Conservation (phyloP, 495 filamentous ascomycete species). For the Podospora comata region DNA sequence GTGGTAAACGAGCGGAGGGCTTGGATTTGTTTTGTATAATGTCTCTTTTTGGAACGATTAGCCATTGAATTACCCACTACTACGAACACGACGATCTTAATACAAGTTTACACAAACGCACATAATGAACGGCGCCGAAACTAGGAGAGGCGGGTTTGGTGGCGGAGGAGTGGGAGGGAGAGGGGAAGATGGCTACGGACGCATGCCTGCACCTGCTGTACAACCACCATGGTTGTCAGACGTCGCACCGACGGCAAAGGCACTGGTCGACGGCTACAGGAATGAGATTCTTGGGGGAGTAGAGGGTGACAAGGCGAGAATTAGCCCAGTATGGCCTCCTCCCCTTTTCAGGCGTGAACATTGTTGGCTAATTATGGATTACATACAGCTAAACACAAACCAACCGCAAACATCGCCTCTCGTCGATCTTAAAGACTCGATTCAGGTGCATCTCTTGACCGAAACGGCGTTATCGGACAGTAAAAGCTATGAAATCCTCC, state of each 20-base stretch:
- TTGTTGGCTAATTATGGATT: not conserved
- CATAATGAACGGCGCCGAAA: constrained; percentile 23
- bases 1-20: not conserved
- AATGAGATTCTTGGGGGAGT: constrained; percentile 45
- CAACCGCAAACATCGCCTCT: constrained; percentile 41
- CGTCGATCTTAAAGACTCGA: constrained; percentile 52
- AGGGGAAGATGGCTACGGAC: constrained; percentile 14
- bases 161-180: constrained; percentile 9
- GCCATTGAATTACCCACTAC: not conserved
- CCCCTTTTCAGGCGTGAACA: constrained; percentile 4
- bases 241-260: constrained; percentile 33
- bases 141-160: constrained; percentile 15
- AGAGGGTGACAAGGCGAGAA: constrained; percentile 43
- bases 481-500: constrained; percentile 75
- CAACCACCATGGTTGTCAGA: not conserved
- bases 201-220: constrained; percentile 15
- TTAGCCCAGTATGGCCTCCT: constrained; percentile 45
- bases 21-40: constrained; percentile 16
- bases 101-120: not conserved
- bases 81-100: not conserved
- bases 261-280: constrained; percentile 47
- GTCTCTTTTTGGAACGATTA: constrained; percentile 9
- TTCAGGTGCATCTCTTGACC: constrained; percentile 79
- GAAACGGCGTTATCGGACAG: constrained; percentile 91
- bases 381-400: constrained; percentile 36